Evolutionary conservation across 257 asterid species (phyloP).

Genomic region (Solanum dulcamara): DNA sequence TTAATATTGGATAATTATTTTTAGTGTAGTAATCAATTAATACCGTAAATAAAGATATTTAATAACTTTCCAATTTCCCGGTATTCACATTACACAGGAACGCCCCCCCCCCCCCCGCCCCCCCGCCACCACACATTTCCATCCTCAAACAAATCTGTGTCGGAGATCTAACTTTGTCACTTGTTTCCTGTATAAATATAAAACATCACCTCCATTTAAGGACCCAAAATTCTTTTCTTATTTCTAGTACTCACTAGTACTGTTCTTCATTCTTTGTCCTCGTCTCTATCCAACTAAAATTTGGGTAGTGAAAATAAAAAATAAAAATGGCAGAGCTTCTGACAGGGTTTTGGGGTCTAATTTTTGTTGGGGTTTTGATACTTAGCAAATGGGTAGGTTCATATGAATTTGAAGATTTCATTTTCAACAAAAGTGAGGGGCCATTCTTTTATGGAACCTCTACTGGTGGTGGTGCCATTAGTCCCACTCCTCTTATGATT

Average conservation of each 20-base stretch:
- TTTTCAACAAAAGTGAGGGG: slow-evolving; percentile 27
- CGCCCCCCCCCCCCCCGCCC: no score
- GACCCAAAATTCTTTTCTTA: neutral
- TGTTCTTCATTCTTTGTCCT: neutral
- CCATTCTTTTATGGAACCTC: neutral
- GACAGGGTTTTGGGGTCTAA: neutral
- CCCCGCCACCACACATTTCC: neutral
- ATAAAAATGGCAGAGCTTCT: neutral
- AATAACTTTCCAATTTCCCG: no score
- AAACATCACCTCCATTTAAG: neutral
- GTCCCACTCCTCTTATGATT: slow-evolving; percentile 57
- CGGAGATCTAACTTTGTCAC: neutral
- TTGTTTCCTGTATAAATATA: neutral
- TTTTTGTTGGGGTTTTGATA: neutral
- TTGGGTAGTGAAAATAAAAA: neutral
- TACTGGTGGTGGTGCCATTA: slow-evolving; percentile 26
- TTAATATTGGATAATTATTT: no score
- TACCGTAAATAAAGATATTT: no score
- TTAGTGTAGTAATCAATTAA: no score
- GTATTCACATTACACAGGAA: no score
- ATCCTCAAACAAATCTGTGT: neutral
- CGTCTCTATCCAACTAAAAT: neutral
- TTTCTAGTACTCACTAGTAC: neutral
- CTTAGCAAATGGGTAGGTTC: slow-evolving; percentile 34
- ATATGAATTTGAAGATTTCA: slow-evolving; percentile 40